Evolutionary conservation across 2,329 filamentous ascomycete species (phyloP), one percentile per base, ranked within the genome.

Genomic region (Sporothrix schenckii): DNA sequence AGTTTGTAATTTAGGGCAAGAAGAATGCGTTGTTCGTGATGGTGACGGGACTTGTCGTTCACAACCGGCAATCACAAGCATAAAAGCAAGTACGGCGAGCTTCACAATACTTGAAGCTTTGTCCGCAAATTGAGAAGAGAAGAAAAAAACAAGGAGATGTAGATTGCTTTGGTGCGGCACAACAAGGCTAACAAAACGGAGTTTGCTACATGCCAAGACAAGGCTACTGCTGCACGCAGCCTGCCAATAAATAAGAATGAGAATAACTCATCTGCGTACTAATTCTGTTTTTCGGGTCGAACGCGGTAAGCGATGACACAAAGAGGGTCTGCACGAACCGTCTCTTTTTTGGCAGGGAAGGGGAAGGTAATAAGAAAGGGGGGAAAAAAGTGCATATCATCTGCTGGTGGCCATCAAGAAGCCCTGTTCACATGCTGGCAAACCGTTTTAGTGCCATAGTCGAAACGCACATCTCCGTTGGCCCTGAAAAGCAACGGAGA

Each of bases 311-410:
- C 60, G 60, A 65, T 30, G 14, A 34, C 9, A 27, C 14, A 49
- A 65, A 65, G 60, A 65, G 41, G 60, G 60, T 30, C 60, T 49
- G 60, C 60, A 63, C 47, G 58, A 63, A 63, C 58, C 21, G 16
- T 4, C 2, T 63, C 39, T 60, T 44, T 44, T 16, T 27, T 41
- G 14, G 30, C 14, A 58, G 19, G 21, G 11, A n/a, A 16, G 16
- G 14, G 19, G 7, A 50, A 50, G 49, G n/a, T 21, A 49, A 19
- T 49, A 60, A 41, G 16, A 30, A 54, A 30, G 50, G 21, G 44
- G 4, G 1, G 6, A 19, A 6, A 14, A 60, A 60, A 61, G 39
- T 61, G 56, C 39, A 34, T 6, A 34, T 34, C 34, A 9, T 34
- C 6, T 34, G 34, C 30, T 3, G 30, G 30, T 34, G 30, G 30